Percentiles rank a stretch among this genome's conserved stretches.
These are phyloP conservation scores for Proliferodiscus dingleyae DNA, from an alignment of 2,329 filamentous ascomycete genomes.

Conservation along the genomic window DNA sequence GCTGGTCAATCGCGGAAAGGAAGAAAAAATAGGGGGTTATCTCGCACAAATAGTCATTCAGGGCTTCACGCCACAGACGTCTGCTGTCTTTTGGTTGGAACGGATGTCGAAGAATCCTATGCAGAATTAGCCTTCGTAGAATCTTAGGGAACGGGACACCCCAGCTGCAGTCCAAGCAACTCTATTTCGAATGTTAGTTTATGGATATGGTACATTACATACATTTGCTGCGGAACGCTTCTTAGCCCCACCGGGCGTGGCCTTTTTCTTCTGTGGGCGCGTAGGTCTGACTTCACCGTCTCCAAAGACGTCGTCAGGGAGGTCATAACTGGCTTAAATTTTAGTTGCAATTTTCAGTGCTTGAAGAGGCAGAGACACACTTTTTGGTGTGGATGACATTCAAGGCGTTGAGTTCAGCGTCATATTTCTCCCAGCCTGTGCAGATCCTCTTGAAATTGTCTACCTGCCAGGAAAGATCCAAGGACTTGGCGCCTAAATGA, in stretches of 20 bases:
- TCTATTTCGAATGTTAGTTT: slow-evolving; percentile 6
- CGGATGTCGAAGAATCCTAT: slow-evolving; percentile 22
- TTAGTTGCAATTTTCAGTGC: slow-evolving; percentile 20
- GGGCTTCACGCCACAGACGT: slow-evolving; percentile 24
- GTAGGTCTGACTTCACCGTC: slow-evolving; percentile 67
- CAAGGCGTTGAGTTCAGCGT: slow-evolving; percentile 70
- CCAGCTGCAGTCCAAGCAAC: slow-evolving; percentile 1
- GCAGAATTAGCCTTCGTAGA: slow-evolving; percentile 20
- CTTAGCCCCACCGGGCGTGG: slow-evolving; percentile 17
- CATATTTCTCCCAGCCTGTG: slow-evolving; percentile 68
- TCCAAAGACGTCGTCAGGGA: slow-evolving; percentile 87
- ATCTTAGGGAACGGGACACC: slow-evolving; percentile 1
- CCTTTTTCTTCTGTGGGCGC: slow-evolving; percentile 29
- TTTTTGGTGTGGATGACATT: slow-evolving; percentile 71
- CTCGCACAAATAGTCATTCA: slow-evolving; percentile 30
- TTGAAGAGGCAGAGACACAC: slow-evolving; percentile 47
- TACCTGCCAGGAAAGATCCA: slow-evolving; percentile 78
- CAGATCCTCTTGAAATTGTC: slow-evolving; percentile 83
- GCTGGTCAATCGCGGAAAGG: slow-evolving; percentile 23
- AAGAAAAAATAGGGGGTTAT: slow-evolving; percentile 11
- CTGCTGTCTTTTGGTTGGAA: slow-evolving; percentile 31
- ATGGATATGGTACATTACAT: slow-evolving; percentile 19
- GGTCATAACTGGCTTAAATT: slow-evolving; percentile 60
- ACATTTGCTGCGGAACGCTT: slow-evolving; percentile 30
- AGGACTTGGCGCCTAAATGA: slow-evolving; percentile 56